These are phyloP conservation scores for Samsoniella hepiali DNA, from an alignment of 2,329 filamentous ascomycete species.

Conservation along the genomic window DNA sequence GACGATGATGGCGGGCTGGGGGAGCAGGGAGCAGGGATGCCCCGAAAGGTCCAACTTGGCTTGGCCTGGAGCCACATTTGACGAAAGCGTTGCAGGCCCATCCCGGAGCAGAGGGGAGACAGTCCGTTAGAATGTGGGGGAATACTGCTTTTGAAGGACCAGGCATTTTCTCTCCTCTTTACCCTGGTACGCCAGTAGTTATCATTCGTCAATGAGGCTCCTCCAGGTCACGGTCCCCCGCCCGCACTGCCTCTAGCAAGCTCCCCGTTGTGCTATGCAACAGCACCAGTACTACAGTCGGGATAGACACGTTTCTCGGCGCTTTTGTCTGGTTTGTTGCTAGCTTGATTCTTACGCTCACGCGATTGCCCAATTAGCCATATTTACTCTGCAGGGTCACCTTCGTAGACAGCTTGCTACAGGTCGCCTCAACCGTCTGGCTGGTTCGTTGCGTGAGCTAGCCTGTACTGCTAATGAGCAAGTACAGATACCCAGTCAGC, in stretches of 20 bases:
- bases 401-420: not conserved
- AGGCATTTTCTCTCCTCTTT: not conserved
- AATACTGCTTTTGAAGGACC: not conserved
- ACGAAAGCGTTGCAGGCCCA: slow-evolving; percentile 7
- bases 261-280: not conserved
- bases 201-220: not conserved
- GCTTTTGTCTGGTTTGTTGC: not conserved
- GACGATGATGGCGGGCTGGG: not conserved
- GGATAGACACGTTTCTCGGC: not conserved
- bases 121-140: slow-evolving; percentile 8
- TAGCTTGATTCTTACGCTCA: too few relatives aligned
- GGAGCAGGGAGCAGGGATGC: not conserved
- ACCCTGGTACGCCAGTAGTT: not conserved
- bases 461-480: not conserved
- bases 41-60: not conserved
- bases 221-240: not conserved
- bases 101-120: not conserved
- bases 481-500: not conserved
- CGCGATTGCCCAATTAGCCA: too few relatives aligned
- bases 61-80: not conserved
- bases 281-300: not conserved
- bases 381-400: too few relatives aligned
- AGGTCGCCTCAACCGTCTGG: not conserved
- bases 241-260: not conserved
- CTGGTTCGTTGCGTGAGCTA: not conserved